Evolutionary conservation across 192 early-diverging fungal genomes (phyloP).

Genomic region (Backusella morwellensis): DNA sequence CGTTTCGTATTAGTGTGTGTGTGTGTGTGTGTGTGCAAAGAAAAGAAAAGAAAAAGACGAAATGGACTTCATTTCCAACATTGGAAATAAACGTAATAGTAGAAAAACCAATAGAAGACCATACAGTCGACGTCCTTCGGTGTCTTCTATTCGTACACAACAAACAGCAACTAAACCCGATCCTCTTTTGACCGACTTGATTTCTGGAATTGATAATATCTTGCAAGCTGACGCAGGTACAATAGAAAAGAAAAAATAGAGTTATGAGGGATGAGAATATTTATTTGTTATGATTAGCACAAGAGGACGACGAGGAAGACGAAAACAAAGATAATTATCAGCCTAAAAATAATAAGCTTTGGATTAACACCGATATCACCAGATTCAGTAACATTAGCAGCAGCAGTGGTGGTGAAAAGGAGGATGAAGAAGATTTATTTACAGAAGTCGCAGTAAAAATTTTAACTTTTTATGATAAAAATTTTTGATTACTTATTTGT

Average conservation of each 20-base stretch:
- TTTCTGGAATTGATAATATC: neutral
- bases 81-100: slow-evolving; percentile 15
- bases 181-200: neutral
- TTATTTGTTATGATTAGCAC: neutral
- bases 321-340: neutral
- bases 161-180: neutral
- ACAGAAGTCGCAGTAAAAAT: slow-evolving; percentile 12
- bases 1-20: neutral
- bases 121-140: neutral
- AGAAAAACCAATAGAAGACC: slow-evolving; percentile 13
- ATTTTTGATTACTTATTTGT: neutral
- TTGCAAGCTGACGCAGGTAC: neutral
- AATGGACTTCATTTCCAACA: slow-evolving; percentile 15
- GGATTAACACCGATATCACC: neutral
- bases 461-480: neutral
- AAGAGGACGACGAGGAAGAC: neutral
- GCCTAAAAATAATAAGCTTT: neutral
- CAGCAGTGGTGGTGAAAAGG: neutral
- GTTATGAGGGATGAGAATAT: neutral
- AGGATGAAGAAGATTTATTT: slow-evolving; percentile 10
- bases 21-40: neutral
- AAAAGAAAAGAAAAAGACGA: neutral
- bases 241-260: neutral
- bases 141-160: slow-evolving; percentile 5
- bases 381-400: neutral